A percentile compares a stretch with the other conserved stretches of the same genome.
Evolutionary conservation across 2,329 filamentous ascomycete genomes (phyloP).

Genomic region (Calonectria leucothoes): DNA sequence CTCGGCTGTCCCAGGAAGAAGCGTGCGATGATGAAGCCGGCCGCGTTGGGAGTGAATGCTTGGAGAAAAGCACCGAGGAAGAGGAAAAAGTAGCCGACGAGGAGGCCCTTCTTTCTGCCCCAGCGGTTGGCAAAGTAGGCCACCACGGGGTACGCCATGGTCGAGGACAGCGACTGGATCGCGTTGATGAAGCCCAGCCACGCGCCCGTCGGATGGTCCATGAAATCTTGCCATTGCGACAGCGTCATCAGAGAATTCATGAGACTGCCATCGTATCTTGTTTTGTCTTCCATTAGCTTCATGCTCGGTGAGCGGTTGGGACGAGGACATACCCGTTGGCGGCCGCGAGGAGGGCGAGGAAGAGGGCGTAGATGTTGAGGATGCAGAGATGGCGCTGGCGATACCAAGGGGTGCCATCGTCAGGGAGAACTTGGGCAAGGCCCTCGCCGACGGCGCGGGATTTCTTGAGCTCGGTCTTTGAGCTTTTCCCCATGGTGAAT

Average conservation of each 20-base stretch:
- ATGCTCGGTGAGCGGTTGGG: too few relatives aligned
- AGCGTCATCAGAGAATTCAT: conserved; percentile 20
- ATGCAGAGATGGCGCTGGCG: conserved; percentile 23
- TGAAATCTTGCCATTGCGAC: conserved; percentile 26
- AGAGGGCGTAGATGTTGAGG: conserved; percentile 27
- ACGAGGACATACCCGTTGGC: conserved; percentile 10
- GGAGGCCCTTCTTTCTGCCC: conserved; percentile 23
- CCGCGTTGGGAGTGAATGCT: conserved; percentile 10
- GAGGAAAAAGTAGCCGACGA: conserved; percentile 21
- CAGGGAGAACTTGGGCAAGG: conserved; percentile 24
- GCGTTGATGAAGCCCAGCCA: conserved; percentile 33
- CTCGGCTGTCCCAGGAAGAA: conserved; percentile 19
- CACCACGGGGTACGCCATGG: conserved; percentile 20
- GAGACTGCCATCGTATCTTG: conserved; percentile 8
- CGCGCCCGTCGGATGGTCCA: conserved; percentile 25
- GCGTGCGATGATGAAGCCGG: conserved; percentile 20
- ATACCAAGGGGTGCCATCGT: conserved; percentile 29
- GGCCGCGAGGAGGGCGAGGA: conserved; percentile 16
- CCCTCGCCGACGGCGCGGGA: conserved; percentile 22
- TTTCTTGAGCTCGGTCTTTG: neutral
- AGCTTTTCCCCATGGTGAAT: neutral
- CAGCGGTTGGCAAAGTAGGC: conserved; percentile 29
- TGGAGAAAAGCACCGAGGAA: conserved; percentile 16
- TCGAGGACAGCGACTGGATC: conserved; percentile 20
- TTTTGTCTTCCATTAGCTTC: too few relatives aligned